Base-by-base conservation (phyloP, 345 rosid species). In the Aegle marmelos region DNA sequence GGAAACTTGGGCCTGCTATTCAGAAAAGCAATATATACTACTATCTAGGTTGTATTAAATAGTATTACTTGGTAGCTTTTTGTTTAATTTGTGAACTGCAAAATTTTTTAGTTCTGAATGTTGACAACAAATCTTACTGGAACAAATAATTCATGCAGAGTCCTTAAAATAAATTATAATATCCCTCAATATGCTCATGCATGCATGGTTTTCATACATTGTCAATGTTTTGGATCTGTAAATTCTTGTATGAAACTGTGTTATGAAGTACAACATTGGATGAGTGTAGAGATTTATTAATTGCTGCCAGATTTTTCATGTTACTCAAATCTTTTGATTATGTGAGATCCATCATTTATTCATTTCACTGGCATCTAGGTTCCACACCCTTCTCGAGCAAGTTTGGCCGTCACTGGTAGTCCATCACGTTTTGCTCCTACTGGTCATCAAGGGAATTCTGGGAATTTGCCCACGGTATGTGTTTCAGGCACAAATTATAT, bases 401-500 rank as follows among this genome's bases (percentile, higher is more conserved):
- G 79, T 79, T 78, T 87, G 74, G 88, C 72, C 17, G 82, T 78
- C 48, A 75, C 72, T 39, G 86, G 87, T 54, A 95, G 99, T 74
- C 97, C 98, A 79, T 87, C 93, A n/a, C 92, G 91, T 22, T 87
- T 93, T 68, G 97, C 87, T 75, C 91, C 92, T 24, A 70, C 83
- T 0, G 87, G 80, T 21, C 78, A 76, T 48, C 91, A 81, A 74
- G 84, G 86, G 48, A 88, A 85, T 76, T 87, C 91, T 16, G 86
- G 82, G 21, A 88, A 87, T 78, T 83, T 70, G 24, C 85, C 89
- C 6, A n/a, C 91, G 4, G 88, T 91, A 31, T 93, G 94, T 78
- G 86, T 88, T 6, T 90, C 98, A 4, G 99, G 98, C 76, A 92
- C 93, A 84, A 93, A 88, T 84, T 92, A 91, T 68, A 33, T 90